Base-by-base conservation (phyloP, 2,329 filamentous ascomycete species). In the Diaporthe amygdali region DNA sequence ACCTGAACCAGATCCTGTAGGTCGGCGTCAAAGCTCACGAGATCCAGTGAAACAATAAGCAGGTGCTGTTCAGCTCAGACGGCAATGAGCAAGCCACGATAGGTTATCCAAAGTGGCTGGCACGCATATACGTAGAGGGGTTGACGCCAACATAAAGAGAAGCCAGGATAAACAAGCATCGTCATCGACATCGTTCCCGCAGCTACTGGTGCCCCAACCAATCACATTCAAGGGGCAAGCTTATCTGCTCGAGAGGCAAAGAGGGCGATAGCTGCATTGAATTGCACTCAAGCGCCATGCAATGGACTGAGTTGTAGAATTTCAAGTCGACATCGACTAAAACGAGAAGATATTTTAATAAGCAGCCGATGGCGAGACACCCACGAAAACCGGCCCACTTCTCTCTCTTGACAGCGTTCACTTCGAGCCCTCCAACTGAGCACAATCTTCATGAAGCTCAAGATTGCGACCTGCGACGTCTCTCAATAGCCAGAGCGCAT, bases 171-270 rank as follows among this genome's bases (percentile, higher is more conserved):
- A 34, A 14, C 44, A 27, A 5, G n/a, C n/a, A 27, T 64, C 59
- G 59, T 64, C 59, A 64, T 64, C 14, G 27, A 64, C 30, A 30
- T 37, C 9, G 44, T 22, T 64, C 30, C 59, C 59, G 59, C 44
- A 37, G 30, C 41, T 34, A 64, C 44, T 49, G 37, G n/a, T 27
- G 59, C 44, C 30, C 8, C 30, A 61, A 30, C 59, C 59, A 64
- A 64, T 64, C 30, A 47, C 44, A 27, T n/a, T 14, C 5, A 22
- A 64, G 30, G 20, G 59, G 59, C 59, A 64, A 64, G 12, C 59
- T 64, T 64, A 64, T 64, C 59, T 64, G 30, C 14, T 14, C 2
- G 12, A 25, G 41, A 30, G 44, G 41, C 14, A 46, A 49, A 27
- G 41, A 14, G 15, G n/a, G 41, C 27, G 59, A 63, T 63, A 63